Conservation (phyloP, 176 grass and related monocot genomes). For the Saccharum spontaneum region DNA sequence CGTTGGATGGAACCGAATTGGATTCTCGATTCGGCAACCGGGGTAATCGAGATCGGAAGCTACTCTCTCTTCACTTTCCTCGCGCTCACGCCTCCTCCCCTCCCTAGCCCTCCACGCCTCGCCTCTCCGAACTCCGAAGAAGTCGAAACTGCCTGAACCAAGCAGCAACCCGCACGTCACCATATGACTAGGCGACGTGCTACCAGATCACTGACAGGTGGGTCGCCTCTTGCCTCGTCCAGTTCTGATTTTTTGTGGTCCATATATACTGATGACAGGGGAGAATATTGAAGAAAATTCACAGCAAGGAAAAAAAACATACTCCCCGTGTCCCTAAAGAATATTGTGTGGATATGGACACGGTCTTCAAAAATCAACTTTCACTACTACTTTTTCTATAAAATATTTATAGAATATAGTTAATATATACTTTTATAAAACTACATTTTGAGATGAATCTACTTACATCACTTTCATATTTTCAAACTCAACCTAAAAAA, state of each 20-base stretch:
- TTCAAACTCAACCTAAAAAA: too few species aligned
- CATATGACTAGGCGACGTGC: neutral
- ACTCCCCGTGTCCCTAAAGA: too few species aligned
- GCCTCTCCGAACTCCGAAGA: neutral
- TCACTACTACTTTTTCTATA: too few species aligned
- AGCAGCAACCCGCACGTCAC: conserved; percentile 8
- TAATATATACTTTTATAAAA: too few species aligned
- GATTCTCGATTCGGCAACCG: conserved; percentile 23
- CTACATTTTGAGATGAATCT: too few species aligned
- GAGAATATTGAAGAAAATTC: neutral
- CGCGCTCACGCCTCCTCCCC: conserved; percentile 41
- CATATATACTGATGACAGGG: neutral
- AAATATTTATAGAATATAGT: too few species aligned
- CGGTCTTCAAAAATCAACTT: too few species aligned
- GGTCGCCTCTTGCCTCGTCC: neutral
- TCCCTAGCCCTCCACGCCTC: neutral
- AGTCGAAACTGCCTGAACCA: conserved; percentile 34
- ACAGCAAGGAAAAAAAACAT: too few species aligned
- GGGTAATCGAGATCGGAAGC: conserved; percentile 28
- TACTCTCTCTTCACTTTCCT: conserved; percentile 23
- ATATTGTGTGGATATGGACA: too few species aligned
- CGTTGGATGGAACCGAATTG: conserved; percentile 20
- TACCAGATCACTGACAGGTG: neutral
- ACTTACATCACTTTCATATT: too few species aligned
- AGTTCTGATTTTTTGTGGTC: neutral